phyloP scores from a whole-genome alignment of 495 filamentous ascomycete species.

The Acidiella bohemica region DNA sequence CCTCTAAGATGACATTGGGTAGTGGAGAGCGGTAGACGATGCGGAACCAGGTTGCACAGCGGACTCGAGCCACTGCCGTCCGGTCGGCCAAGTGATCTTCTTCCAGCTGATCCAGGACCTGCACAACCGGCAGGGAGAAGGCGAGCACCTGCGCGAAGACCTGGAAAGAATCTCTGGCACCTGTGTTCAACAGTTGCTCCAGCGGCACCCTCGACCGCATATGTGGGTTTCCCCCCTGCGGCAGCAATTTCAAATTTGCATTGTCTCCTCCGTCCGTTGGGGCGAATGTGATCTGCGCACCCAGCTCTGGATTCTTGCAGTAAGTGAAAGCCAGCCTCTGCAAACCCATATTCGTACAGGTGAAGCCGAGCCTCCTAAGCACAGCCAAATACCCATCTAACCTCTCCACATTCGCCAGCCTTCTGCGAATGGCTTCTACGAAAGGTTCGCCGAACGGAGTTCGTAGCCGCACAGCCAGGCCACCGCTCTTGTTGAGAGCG shows the following conservation, averaged over 20 bases:
- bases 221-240: slow-evolving; percentile 53
- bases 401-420: slow-evolving; percentile 47
- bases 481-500: slow-evolving; percentile 42
- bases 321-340: slow-evolving; percentile 52
- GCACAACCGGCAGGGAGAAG: slow-evolving; percentile 55
- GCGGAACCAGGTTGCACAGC: slow-evolving; percentile 18
- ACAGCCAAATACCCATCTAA: slow-evolving; percentile 52
- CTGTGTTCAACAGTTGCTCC: slow-evolving; percentile 45
- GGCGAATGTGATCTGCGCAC: slow-evolving; percentile 29
- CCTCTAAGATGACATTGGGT: slow-evolving; percentile 18
- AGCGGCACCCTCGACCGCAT: slow-evolving; percentile 54
- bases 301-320: slow-evolving; percentile 11
- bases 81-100: neutral
- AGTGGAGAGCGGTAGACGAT: slow-evolving; percentile 23
- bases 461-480: slow-evolving; percentile 45
- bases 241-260: slow-evolving; percentile 40
- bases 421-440: slow-evolving; percentile 39
- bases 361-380: slow-evolving; percentile 40
- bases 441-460: slow-evolving; percentile 43
- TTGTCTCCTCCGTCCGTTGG: slow-evolving; percentile 13
- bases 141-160: slow-evolving; percentile 40
- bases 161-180: slow-evolving; percentile 32
- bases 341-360: slow-evolving; percentile 44
- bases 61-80: slow-evolving; percentile 11
- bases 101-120: slow-evolving; percentile 47